These are phyloP conservation scores for Amanita rimosa DNA, from an alignment of 768 basidiomycete species.

Conservation along the genomic window DNA sequence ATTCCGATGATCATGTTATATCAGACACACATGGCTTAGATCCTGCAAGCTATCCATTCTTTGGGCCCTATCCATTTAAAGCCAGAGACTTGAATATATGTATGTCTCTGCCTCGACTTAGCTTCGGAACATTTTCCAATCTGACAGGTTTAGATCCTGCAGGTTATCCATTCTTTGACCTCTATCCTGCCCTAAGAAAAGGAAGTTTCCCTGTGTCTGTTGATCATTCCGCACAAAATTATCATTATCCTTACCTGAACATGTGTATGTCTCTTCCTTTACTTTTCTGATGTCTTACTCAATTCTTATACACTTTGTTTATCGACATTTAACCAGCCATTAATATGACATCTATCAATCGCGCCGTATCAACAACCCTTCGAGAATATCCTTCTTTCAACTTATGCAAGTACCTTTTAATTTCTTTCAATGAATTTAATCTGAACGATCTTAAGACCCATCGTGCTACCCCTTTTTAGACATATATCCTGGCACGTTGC, in stretches of 20 bases:
- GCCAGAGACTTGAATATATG: conserved; percentile 19
- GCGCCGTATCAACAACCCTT: conserved; percentile 6
- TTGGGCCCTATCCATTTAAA: conserved; percentile 16
- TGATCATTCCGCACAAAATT: no score
- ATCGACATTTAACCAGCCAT: no score
- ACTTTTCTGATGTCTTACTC: background rate
- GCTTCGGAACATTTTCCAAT: background rate
- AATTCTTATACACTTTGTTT: background rate
- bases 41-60: no score
- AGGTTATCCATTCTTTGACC: conserved; percentile 16
- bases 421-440: background rate
- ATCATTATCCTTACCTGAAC: conserved; percentile 15
- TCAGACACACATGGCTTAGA: no score
- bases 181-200: conserved; percentile 10
- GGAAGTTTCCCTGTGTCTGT: no score
- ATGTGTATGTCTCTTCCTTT: conserved; percentile 16
- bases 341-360: background rate
- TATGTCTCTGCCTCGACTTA: conserved; percentile 10
- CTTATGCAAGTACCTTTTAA: conserved; percentile 15
- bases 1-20: no score
- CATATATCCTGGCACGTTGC: conserved; percentile 23
- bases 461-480: conserved; percentile 29
- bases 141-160: conserved; percentile 22
- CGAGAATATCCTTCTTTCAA: conserved; percentile 21
- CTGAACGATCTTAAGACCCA: conserved; percentile 10